Evolutionary conservation across 1,139 yeast species (phyloP), one percentile per base, ranked within the genome.

Genomic region (Yarrowia galli): DNA sequence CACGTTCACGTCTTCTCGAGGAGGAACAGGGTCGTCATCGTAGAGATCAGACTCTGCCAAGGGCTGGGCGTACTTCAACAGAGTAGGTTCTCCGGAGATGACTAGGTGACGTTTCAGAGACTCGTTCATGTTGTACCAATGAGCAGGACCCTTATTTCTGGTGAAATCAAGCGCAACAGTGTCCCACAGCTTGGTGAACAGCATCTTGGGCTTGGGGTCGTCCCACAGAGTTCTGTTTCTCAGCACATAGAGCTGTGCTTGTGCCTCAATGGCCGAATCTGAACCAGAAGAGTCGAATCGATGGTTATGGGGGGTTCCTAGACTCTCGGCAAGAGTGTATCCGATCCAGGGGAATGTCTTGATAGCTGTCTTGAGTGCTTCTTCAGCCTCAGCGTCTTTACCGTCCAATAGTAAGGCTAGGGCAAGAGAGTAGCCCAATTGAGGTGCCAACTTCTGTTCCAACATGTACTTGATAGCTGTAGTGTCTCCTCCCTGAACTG

Each of bases 351-450:
- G 90, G 75, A 89, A 88, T 18, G 80, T 78, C 7, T 78, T 71
- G 71, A 83, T 87, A 0, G 96, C 95, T 13, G 71, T 73, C 43
- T 74, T 72, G 68, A 91, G 77, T 22, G 83, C 82, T 2, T 71
- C 70, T 56, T 75, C 79, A 0, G 96, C 95, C 13, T 77, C 76
- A 0, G 77, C 80, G 7, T 51, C 66, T 16, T 75, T 56, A 4
- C 71, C 70, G 18, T 69, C 69, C 1, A 67, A 73, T 58, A 85
- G 79, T 71, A 85, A 79, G 12, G 96, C 92, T 68, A 90, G 78
- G 0, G 87, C 91, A 1, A 83, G 77, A 0, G 96, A 89, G 73
- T 86, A 88, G 1, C 89, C 86, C 58, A 92, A 75, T 0, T 93
- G 91, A 0, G 96, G 91, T 0, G 88, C 83, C 61, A 89, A 78